Evolutionary conservation across 805 yeast genomes (phyloP).

Genomic region (Kodamaea fukazawae): DNA sequence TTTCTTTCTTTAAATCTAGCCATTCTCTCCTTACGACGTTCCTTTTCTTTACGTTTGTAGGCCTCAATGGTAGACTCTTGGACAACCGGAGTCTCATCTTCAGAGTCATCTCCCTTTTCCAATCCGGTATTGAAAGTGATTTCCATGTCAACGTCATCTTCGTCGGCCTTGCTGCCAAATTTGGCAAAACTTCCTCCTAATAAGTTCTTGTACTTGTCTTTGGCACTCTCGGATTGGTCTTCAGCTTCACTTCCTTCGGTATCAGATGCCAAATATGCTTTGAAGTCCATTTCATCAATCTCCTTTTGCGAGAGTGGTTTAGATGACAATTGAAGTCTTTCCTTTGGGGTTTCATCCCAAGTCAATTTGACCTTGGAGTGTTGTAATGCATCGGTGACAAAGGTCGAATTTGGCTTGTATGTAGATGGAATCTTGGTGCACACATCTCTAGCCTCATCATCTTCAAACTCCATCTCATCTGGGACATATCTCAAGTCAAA

Average conservation of each 20-base stretch:
- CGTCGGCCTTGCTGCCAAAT: constrained; percentile 31
- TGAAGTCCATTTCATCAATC: constrained; percentile 84
- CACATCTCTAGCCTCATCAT: constrained; percentile 68
- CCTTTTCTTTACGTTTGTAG: constrained; percentile 85
- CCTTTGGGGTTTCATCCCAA: constrained; percentile 98
- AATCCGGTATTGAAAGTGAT: constrained; percentile 92
- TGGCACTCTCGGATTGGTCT: constrained; percentile 34
- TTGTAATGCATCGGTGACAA: constrained; percentile 93
- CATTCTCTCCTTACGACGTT: constrained; percentile 82
- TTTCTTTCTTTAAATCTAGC: constrained; percentile 66
- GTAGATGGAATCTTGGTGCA: constrained; percentile 71
- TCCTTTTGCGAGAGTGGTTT: constrained; percentile 87
- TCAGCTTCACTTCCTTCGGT: constrained; percentile 55
- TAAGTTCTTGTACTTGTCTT: constrained; percentile 61
- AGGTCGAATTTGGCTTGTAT: constrained; percentile 71
- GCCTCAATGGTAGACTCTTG: constrained; percentile 77
- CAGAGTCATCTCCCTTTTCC: constrained; percentile 33
- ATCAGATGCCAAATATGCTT: constrained; percentile 86
- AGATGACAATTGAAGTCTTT: constrained; percentile 70
- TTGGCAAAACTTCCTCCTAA: constrained; percentile 42
- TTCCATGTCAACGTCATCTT: constrained; percentile 85
- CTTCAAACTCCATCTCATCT: constrained; percentile 81
- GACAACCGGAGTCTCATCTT: constrained; percentile 35
- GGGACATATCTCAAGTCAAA: constrained; percentile 93
- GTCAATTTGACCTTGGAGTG: constrained; percentile 94